Conservation (phyloP, 495 filamentous ascomycete genomes). For the Xylaria sp. region DNA sequence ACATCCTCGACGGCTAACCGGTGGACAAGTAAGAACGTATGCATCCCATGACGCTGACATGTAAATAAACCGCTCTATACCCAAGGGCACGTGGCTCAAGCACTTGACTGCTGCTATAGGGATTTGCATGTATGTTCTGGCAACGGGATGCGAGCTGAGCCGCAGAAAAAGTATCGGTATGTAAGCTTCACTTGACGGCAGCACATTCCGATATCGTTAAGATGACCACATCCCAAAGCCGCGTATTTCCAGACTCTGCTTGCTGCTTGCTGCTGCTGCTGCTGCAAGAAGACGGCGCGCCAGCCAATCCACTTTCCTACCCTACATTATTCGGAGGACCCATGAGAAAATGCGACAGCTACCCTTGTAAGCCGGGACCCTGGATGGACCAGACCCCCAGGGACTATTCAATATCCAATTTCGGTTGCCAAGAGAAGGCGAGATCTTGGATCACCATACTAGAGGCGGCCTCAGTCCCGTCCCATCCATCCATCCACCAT, state of each 20-base stretch:
- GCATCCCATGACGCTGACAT: not conserved
- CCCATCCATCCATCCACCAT: constrained; percentile 20
- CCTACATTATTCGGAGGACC: constrained; percentile 13
- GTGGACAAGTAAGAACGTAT: not conserved
- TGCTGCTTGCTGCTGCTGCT: not conserved
- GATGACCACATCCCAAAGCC: not conserved
- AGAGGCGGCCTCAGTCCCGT: constrained; percentile 21
- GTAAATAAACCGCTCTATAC: not conserved
- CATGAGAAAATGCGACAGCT: constrained; percentile 14
- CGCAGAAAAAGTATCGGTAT: not conserved
- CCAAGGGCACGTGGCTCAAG: not conserved
- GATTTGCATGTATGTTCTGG: not conserved
- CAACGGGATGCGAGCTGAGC: not conserved
- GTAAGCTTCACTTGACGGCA: not conserved
- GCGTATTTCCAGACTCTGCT: not conserved
- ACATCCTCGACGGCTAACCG: not conserved
- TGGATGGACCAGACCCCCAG: constrained; percentile 9
- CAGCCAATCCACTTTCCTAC: constrained; percentile 13
- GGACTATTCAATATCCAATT: constrained; percentile 10
- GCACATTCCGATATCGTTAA: not conserved
- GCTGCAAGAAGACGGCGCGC: not conserved
- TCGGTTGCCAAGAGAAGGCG: constrained; percentile 20
- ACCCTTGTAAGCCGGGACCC: constrained; percentile 16
- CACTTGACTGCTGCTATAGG: not conserved
- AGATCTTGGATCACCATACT: constrained; percentile 25